A percentile compares a stretch with the other conserved stretches of the same genome.
These are phyloP conservation scores for Erysimum cheiri DNA, from an alignment of 441 rosid species.

Conservation along the genomic window DNA sequence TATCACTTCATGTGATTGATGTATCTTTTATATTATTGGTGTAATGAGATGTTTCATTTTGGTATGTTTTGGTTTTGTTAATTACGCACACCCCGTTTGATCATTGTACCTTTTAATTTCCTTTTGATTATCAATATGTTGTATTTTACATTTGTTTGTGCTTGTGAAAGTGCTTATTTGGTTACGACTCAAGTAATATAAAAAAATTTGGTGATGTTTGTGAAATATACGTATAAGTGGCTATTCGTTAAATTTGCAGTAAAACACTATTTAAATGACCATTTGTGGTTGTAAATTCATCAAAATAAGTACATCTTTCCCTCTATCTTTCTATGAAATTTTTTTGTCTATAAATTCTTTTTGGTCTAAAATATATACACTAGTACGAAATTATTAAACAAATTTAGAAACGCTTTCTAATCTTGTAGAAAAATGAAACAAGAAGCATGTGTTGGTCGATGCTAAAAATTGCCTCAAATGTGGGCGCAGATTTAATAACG, in stretches of 20 bases:
- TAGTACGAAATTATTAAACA: not conserved
- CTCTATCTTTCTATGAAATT: too few species aligned
- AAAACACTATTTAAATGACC: not conserved
- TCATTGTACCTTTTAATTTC: constrained; percentile 8
- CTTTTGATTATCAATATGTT: constrained; percentile 1
- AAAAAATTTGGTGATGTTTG: not conserved
- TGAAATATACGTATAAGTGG: not conserved
- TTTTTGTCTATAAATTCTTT: too few species aligned
- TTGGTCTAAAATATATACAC: too few species aligned
- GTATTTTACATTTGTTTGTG: constrained; percentile 2
- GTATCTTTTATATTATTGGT: not conserved
- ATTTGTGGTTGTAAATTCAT: not conserved
- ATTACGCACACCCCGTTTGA: not conserved
- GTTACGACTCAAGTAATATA: not conserved
- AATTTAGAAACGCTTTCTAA: not conserved
- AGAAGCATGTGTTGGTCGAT: constrained; percentile 33
- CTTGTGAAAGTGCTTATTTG: not conserved
- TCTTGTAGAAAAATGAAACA: constrained; percentile 20
- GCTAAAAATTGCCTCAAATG: not conserved
- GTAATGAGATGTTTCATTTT: not conserved
- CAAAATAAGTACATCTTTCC: not conserved
- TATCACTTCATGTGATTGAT: constrained; percentile 23
- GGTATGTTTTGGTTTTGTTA: constrained; percentile 22
- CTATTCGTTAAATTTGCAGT: not conserved
- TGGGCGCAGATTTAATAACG: not conserved